These are phyloP conservation scores for Hypoxylon sp. DNA, from an alignment of 2,329 filamentous ascomycete species.

Conservation along the genomic window DNA sequence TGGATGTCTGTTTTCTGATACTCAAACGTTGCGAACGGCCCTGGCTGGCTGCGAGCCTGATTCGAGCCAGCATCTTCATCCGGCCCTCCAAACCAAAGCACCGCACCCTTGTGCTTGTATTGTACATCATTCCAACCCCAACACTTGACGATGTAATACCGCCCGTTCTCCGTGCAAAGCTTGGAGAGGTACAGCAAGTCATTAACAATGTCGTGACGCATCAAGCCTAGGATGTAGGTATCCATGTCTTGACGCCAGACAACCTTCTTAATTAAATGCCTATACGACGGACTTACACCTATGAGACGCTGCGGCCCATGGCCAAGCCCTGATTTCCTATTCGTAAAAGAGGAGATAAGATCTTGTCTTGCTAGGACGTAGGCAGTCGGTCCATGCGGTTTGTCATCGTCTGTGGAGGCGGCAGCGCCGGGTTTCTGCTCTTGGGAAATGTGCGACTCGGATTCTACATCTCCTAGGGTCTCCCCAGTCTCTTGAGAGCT, in stretches of 20 bases:
- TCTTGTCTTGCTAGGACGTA: slow-evolving; percentile 55
- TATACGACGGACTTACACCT: slow-evolving; percentile 36
- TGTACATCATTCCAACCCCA: slow-evolving; percentile 62
- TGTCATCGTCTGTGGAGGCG: slow-evolving; percentile 5
- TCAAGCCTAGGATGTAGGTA: slow-evolving; percentile 63
- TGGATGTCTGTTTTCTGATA: slow-evolving; percentile 53
- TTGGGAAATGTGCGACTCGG: slow-evolving; percentile 12
- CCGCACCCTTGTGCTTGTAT: slow-evolving; percentile 59
- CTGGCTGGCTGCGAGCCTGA: slow-evolving; percentile 42
- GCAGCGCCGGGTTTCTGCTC: slow-evolving; percentile 18
- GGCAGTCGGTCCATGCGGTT: slow-evolving; percentile 45
- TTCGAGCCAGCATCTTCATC: slow-evolving; percentile 12
- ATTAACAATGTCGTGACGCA: slow-evolving; percentile 64
- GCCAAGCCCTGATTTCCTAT: slow-evolving; percentile 30
- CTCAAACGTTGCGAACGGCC: slow-evolving; percentile 63
- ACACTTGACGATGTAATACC: slow-evolving; percentile 61
- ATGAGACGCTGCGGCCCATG: slow-evolving; percentile 32
- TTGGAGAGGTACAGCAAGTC: slow-evolving; percentile 60
- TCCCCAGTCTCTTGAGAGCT: not conserved
- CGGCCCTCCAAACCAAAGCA: slow-evolving; percentile 60
- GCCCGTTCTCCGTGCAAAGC: slow-evolving; percentile 49
- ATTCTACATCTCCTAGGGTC: slow-evolving; percentile 10
- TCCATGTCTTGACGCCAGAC: slow-evolving; percentile 71
- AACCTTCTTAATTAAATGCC: slow-evolving; percentile 36
- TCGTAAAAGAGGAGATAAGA: slow-evolving; percentile 51